Conservation (phyloP, 352 stramenopile species). For the Globisporangium iwayamae region DNA sequence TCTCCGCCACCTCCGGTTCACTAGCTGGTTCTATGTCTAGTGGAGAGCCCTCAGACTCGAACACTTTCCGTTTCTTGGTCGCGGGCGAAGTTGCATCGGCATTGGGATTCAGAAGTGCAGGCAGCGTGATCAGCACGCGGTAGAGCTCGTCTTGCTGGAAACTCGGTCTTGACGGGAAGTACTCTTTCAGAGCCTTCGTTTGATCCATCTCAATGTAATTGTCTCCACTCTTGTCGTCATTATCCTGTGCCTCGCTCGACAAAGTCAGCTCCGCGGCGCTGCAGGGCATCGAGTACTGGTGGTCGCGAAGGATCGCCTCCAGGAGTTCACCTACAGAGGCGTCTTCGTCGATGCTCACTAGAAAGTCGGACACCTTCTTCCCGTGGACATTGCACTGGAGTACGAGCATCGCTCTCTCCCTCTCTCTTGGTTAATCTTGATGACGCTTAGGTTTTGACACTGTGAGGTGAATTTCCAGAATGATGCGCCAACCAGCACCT, state of each 20-base stretch:
- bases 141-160: conserved; percentile 6
- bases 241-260: neutral
- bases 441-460: too few species aligned
- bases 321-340: neutral
- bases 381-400: neutral
- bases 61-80: neutral
- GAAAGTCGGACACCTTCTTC: neutral
- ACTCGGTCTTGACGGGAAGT: neutral
- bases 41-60: neutral
- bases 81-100: neutral
- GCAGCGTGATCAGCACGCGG: neutral
- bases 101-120: neutral
- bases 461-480: neutral
- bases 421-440: neutral
- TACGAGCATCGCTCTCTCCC: neutral
- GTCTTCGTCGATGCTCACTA: neutral
- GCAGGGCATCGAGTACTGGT: conserved; percentile 5
- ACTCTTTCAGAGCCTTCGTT: neutral
- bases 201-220: neutral
- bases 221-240: neutral
- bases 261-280: neutral
- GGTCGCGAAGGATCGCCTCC: neutral
- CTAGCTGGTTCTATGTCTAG: neutral
- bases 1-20: neutral
- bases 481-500: neutral